phyloP scores from a whole-genome alignment of 2,329 filamentous ascomycete genomes.

The Clarireedia homoeocarpa region DNA sequence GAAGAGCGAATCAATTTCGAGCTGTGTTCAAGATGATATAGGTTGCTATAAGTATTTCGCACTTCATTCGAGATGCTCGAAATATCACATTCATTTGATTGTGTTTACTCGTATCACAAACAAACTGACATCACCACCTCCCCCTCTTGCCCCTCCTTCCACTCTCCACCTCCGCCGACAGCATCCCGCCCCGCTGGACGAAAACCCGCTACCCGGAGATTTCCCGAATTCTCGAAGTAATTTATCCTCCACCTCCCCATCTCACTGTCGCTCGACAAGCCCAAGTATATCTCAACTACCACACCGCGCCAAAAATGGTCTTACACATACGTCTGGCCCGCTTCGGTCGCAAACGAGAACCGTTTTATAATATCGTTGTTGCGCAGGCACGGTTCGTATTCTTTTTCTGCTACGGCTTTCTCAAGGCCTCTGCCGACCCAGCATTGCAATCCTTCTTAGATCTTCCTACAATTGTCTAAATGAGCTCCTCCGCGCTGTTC shows the following conservation, averaged over 20 bases:
- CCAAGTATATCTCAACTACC: slow-evolving; percentile 3
- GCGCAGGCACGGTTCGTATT: slow-evolving; percentile 72
- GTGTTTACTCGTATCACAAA: not conserved
- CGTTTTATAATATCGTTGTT: slow-evolving; percentile 97
- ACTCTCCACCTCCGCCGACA: not conserved
- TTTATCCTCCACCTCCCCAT: not conserved
- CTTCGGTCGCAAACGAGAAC: slow-evolving; percentile 80
- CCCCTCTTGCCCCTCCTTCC: slow-evolving; percentile 1
- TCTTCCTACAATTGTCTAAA: too few species aligned
- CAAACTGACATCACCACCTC: not conserved
- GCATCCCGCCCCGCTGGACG: slow-evolving; percentile 4
- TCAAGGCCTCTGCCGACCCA: too few species aligned
- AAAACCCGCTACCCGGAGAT: slow-evolving; percentile 3
- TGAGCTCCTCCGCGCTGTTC: too few species aligned
- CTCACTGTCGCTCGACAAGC: not conserved
- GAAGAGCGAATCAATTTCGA: too few species aligned
- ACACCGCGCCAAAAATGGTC: slow-evolving; percentile 57
- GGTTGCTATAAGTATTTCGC: too few species aligned
- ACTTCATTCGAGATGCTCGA: too few species aligned
- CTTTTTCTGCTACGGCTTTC: not conserved
- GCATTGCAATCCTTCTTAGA: too few species aligned
- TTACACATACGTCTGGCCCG: slow-evolving; percentile 89
- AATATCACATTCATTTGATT: too few species aligned
- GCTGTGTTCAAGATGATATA: too few species aligned
- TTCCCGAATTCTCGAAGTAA: slow-evolving; percentile 10